Evolutionary conservation across 2,329 filamentous ascomycete genomes (phyloP).

Genomic region (Colletotrichum theobromicola): DNA sequence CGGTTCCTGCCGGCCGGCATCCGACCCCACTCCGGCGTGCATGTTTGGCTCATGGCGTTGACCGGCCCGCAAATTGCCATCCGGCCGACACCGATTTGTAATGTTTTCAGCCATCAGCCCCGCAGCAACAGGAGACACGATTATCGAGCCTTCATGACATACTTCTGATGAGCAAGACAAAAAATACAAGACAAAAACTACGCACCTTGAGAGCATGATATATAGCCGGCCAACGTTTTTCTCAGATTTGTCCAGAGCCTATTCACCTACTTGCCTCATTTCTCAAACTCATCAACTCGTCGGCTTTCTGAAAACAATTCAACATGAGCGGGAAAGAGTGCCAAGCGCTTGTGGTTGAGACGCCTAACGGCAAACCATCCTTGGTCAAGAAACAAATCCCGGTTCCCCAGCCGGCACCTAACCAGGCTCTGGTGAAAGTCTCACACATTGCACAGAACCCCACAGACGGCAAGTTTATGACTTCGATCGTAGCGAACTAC

Average conservation of each 20-base stretch:
- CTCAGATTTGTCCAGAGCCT: neutral
- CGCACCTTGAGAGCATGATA: neutral
- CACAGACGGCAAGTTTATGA: constrained; percentile 24
- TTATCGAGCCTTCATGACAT: neutral
- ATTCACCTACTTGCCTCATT: neutral
- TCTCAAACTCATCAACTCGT: neutral
- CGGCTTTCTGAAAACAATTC: neutral
- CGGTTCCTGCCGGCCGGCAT: neutral
- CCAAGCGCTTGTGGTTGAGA: constrained; percentile 10
- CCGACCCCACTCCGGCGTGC: neutral
- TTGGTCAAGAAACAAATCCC: constrained; percentile 4
- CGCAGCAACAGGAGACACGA: neutral
- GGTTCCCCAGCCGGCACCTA: neutral
- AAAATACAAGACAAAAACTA: too few relatives aligned
- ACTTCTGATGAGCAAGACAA: neutral
- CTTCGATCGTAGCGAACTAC: too few relatives aligned
- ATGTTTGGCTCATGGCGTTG: neutral
- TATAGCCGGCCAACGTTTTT: neutral
- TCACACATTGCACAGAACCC: constrained; percentile 30
- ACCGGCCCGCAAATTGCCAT: neutral
- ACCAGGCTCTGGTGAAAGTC: constrained; percentile 30
- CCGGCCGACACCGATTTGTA: neutral
- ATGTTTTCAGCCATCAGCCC: neutral
- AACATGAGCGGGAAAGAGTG: neutral
- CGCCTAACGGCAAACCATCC: neutral